Percentiles rank a stretch among this genome's conserved stretches.
These are phyloP conservation scores for Aspergillus pseudoglaucus DNA, from an alignment of 2,329 filamentous ascomycete genomes.

Conservation along the genomic window DNA sequence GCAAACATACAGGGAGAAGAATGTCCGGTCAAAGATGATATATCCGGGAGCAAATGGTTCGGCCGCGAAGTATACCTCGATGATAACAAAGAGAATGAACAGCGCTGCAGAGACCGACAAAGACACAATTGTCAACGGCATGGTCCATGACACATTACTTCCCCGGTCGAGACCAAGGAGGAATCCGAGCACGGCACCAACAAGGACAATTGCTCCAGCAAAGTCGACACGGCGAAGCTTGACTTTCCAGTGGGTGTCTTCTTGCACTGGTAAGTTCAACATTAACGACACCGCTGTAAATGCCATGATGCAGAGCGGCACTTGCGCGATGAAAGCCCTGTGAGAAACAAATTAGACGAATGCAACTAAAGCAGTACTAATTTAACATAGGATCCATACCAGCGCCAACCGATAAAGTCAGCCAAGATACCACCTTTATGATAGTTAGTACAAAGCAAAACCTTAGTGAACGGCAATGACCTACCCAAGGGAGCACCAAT, in stretches of 20 bases:
- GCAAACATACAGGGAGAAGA: slow-evolving; percentile 62
- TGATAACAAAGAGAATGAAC: slow-evolving; percentile 60
- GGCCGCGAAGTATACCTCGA: slow-evolving; percentile 61
- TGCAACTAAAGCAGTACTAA: background rate
- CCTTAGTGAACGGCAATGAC: background rate
- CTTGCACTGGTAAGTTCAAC: slow-evolving; percentile 54
- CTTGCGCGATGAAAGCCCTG: slow-evolving; percentile 66
- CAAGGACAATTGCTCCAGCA: slow-evolving; percentile 60
- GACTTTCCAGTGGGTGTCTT: slow-evolving; percentile 56
- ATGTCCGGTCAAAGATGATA: slow-evolving; percentile 61
- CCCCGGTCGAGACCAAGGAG: slow-evolving; percentile 67
- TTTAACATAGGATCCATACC: slow-evolving; percentile 39
- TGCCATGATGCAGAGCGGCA: slow-evolving; percentile 61
- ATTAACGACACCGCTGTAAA: slow-evolving; percentile 57
- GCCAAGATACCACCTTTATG: slow-evolving; percentile 55
- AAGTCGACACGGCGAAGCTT: slow-evolving; percentile 68
- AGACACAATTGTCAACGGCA: slow-evolving; percentile 52
- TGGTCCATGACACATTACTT: slow-evolving; percentile 63
- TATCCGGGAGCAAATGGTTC: slow-evolving; percentile 70
- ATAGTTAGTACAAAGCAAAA: slow-evolving; percentile 9
- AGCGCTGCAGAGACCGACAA: slow-evolving; percentile 52
- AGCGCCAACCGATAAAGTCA: slow-evolving; percentile 69
- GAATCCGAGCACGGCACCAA: slow-evolving; percentile 59
- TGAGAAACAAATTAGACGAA: background rate
- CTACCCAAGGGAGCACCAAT: slow-evolving; percentile 61